phyloP scores from a whole-genome alignment of 1,284 basidiomycete genomes.

The Nidula niveotomentosa region DNA sequence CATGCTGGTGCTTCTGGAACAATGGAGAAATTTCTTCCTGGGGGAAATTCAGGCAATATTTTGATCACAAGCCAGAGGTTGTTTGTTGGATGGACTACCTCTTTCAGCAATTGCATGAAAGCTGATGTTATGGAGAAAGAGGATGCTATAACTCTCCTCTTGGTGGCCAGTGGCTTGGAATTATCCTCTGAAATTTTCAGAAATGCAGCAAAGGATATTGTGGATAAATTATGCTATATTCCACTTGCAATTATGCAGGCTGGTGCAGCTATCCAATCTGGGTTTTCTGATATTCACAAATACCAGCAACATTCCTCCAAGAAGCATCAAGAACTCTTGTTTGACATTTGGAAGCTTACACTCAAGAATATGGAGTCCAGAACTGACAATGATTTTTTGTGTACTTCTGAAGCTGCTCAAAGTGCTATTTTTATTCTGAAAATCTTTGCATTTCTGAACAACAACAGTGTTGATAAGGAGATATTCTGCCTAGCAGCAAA shows the following conservation, averaged over 20 bases:
- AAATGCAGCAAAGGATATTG: conserved; percentile 6
- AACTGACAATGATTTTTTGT: background rate
- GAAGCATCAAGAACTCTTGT: conserved; percentile 2
- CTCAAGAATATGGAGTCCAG: conserved; percentile 7
- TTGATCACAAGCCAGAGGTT: conserved; percentile 2
- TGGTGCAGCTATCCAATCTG: conserved; percentile 10
- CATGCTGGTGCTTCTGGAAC: conserved; percentile 1
- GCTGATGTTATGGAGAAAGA: conserved; percentile 7
- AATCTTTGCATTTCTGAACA: conserved; percentile 11
- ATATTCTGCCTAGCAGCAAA: conserved; percentile 9
- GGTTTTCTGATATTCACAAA: conserved; percentile 5
- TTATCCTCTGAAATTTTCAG: background rate
- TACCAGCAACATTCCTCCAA: conserved; percentile 8
- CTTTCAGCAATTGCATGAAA: conserved; percentile 1
- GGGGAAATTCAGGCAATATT: conserved; percentile 1
- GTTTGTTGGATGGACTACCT: conserved; percentile 3
- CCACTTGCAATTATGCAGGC: conserved; percentile 15
- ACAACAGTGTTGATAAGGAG: conserved; percentile 7
- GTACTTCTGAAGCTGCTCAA: conserved; percentile 4
- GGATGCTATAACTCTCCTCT: conserved; percentile 10
- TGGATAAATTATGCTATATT: conserved; percentile 5
- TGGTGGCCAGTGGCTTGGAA: conserved; percentile 6
- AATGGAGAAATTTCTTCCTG: background rate
- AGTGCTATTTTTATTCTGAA: conserved; percentile 8
- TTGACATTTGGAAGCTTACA: conserved; percentile 12